These are phyloP conservation scores for Boletus pseudo-olivaceus DNA, from an alignment of 768 basidiomycete species.

Conservation along the genomic window DNA sequence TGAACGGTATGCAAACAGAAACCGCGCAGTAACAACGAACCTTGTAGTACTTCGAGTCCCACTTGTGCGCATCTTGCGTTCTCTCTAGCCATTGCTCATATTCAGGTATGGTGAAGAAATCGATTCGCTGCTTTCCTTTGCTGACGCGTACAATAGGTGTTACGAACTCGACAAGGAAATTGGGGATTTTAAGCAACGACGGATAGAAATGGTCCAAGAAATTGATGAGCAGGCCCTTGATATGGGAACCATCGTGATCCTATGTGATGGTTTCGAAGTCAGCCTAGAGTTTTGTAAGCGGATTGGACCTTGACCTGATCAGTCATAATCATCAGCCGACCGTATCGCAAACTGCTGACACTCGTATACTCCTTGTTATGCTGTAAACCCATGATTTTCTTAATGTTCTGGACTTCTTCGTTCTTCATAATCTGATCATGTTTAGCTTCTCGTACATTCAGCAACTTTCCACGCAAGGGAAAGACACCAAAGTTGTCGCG, in stretches of 20 bases:
- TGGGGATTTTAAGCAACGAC: constrained; percentile 83
- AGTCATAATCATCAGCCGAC: constrained; percentile 98
- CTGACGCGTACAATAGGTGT: constrained; percentile 95
- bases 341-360: constrained; percentile 75
- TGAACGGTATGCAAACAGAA: not conserved
- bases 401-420: constrained; percentile 94
- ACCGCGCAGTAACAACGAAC: constrained; percentile 39
- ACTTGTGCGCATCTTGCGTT: constrained; percentile 72
- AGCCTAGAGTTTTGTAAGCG: not conserved
- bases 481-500: constrained; percentile 98
- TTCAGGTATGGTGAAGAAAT: constrained; percentile 98
- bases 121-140: constrained; percentile 72
- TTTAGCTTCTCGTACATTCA: constrained; percentile 95
- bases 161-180: constrained; percentile 96
- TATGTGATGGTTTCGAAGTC: constrained; percentile 29
- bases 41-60: constrained; percentile 98
- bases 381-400: constrained; percentile 96
- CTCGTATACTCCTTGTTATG: constrained; percentile 86
- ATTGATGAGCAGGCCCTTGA: constrained; percentile 98
- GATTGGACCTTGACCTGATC: constrained; percentile 71
- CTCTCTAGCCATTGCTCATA: constrained; percentile 89
- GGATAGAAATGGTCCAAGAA: constrained; percentile 97
- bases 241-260: constrained; percentile 99
- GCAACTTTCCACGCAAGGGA: constrained; percentile 91
- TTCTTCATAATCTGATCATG: constrained; percentile 99